Base-by-base conservation (phyloP, 805 yeast species). In the Vanderwaltozyma yarrowii region DNA sequence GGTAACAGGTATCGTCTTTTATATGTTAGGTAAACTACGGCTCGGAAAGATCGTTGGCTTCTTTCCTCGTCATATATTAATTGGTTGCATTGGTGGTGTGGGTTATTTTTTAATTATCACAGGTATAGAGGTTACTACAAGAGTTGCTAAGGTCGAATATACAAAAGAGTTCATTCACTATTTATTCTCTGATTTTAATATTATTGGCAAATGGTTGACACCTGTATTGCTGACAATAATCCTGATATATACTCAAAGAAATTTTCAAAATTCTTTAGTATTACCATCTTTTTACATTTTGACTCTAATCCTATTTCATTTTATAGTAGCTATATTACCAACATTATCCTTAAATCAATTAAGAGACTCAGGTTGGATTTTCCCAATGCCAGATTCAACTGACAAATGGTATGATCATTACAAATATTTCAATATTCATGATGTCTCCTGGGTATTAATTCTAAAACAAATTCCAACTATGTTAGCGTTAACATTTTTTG, bases 11-110 rank as follows among this genome's bases (percentile, higher is more conserved):
- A 40, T 78, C 3, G 83, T 82, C 2, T 92, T 92, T 54, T 76
- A 73, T 47, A 33, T 71, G 1, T 66, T 92, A 32, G 98, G 98
- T 5, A 80, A 76, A 51, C 74, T 84, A 52, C 73, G 69, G 42
- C 64, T 92, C 27, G 98, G 98, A 6, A 73, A 84, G 24, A 64
- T 92, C 17, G 95, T 89, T 16, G 95, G 95, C 0, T 92, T 87
- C 56, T 92, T 92, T 68, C 98, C 98, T 1, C 70, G 96, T 44
- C 98, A 92, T 60, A 89, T 92, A 39, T 69, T 92, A 21, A 92
- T 92, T 27, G 98, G 98, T 2, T 92, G 97, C 57, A 88, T 92
- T 49, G 98, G 98, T 29, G 98, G 98, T 52, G 98, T 92, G 35
- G 98, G 98, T 7, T 88, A 84, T 62, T 92, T 92, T 60, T 66